phyloP scores from a whole-genome alignment of 2,329 filamentous ascomycete species.

The Truncatella angustata region DNA sequence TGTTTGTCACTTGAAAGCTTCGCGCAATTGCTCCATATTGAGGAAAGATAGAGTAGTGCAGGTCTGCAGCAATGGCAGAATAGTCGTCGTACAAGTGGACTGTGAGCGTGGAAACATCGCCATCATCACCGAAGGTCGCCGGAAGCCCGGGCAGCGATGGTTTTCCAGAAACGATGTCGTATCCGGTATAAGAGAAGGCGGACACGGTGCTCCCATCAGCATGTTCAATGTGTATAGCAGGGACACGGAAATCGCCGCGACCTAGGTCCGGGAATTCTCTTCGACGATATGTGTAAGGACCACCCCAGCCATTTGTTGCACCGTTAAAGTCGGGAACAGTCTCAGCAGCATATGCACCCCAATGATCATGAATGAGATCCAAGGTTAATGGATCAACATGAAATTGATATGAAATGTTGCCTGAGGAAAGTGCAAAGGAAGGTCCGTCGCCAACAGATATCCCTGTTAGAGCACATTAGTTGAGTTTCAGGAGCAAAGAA shows the following conservation, averaged over 20 bases:
- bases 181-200: slow-evolving; percentile 56
- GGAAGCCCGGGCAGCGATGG: slow-evolving; percentile 55
- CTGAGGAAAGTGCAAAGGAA: slow-evolving; percentile 55
- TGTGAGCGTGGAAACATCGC: slow-evolving; percentile 57
- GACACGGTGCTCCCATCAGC: slow-evolving; percentile 57
- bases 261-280: slow-evolving; percentile 65
- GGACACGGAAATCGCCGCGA: slow-evolving; percentile 60
- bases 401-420: slow-evolving; percentile 58
- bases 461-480: background rate
- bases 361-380: slow-evolving; percentile 58
- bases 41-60: slow-evolving; percentile 64
- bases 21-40: slow-evolving; percentile 59
- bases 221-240: slow-evolving; percentile 60
- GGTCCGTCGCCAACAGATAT: slow-evolving; percentile 36
- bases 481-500: background rate
- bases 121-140: slow-evolving; percentile 54
- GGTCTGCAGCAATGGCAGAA: slow-evolving; percentile 54
- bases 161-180: slow-evolving; percentile 55
- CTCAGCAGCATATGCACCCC: slow-evolving; percentile 54
- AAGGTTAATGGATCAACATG: slow-evolving; percentile 53
- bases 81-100: slow-evolving; percentile 58
- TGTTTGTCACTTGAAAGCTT: slow-evolving; percentile 61
- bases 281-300: slow-evolving; percentile 46
- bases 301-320: slow-evolving; percentile 52
- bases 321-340: slow-evolving; percentile 45